Evolutionary conservation across 371 early-diverging fungal genomes (phyloP).

Genomic region (Mucor racemosus): DNA sequence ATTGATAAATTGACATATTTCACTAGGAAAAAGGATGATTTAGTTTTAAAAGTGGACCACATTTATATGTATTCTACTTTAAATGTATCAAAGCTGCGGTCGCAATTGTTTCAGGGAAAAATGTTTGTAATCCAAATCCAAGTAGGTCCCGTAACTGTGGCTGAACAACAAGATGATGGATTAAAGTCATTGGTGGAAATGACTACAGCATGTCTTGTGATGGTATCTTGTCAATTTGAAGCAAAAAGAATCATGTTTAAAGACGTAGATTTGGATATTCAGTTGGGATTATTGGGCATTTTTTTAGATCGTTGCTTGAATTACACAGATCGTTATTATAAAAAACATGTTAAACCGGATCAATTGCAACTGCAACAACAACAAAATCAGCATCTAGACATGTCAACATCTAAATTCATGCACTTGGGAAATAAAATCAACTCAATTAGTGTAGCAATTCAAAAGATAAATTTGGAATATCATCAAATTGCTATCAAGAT

Average conservation of each 20-base stretch:
- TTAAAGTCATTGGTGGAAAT: background rate
- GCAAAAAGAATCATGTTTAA: background rate
- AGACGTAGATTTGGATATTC: constrained; percentile 3
- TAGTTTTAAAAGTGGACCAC: background rate
- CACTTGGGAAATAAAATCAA: constrained; percentile 1
- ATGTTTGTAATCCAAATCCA: background rate
- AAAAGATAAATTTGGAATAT: background rate
- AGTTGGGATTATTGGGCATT: background rate
- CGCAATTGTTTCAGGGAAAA: background rate
- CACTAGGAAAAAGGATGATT: background rate
- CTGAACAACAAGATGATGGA: background rate
- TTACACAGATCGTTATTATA: background rate
- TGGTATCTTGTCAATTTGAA: background rate
- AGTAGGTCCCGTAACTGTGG: constrained; percentile 1
- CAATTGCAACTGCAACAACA: background rate
- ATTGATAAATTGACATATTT: background rate
- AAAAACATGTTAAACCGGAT: background rate
- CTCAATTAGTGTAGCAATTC: background rate
- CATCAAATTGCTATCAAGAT: background rate
- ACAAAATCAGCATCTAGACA: background rate
- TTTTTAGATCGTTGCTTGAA: background rate
- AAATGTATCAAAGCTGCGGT: background rate
- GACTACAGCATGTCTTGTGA: constrained; percentile 6
- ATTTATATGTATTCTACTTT: background rate
- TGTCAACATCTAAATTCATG: background rate